A percentile compares a stretch with the other conserved stretches of the same genome.
phyloP scores from a whole-genome alignment of 2,329 filamentous ascomycete genomes.

The Aspergillus arachidicola region DNA sequence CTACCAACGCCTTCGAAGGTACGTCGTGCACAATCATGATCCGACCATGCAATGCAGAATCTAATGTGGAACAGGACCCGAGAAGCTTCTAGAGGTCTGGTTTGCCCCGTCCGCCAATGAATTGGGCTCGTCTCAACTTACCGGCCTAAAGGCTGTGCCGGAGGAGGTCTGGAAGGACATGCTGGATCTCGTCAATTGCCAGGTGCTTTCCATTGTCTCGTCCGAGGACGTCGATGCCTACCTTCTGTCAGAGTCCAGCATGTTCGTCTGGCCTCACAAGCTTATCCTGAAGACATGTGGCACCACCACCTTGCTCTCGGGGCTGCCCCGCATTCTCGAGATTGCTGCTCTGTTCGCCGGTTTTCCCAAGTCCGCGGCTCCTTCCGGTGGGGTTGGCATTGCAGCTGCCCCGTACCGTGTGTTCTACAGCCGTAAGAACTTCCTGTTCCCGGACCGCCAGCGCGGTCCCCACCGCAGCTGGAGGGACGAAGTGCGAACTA shows the following conservation, averaged over 20 bases:
- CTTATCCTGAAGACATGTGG: slow-evolving; percentile 98
- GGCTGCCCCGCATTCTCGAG: slow-evolving; percentile 85
- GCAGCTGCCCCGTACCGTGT: slow-evolving; percentile 90
- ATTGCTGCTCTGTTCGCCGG: slow-evolving; percentile 86
- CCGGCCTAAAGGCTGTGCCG: slow-evolving; percentile 83
- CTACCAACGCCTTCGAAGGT: slow-evolving; percentile 95
- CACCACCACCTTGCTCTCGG: slow-evolving; percentile 89
- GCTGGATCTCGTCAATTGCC: slow-evolving; percentile 98
- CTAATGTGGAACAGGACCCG: slow-evolving; percentile 64
- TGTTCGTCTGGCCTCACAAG: slow-evolving; percentile 99
- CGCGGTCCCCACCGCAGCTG: slow-evolving; percentile 94
- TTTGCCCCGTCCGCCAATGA: slow-evolving; percentile 79
- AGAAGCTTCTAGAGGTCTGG: slow-evolving; percentile 99
- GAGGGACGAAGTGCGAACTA: slow-evolving; percentile 90
- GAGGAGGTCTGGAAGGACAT: slow-evolving; percentile 90
- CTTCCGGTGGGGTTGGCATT: slow-evolving; percentile 67
- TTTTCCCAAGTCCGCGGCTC: slow-evolving; percentile 79
- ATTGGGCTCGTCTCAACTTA: slow-evolving; percentile 67
- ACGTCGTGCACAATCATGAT: slow-evolving; percentile 23
- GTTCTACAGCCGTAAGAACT: slow-evolving; percentile 99
- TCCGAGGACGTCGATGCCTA: slow-evolving; percentile 96
- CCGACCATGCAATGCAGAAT: slow-evolving; percentile 20
- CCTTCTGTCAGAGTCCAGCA: slow-evolving; percentile 96
- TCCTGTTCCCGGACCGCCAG: slow-evolving; percentile 92
- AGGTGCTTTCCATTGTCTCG: slow-evolving; percentile 90